These are phyloP conservation scores for Mortierella polycephala DNA, from an alignment of 371 early-diverging fungal genomes.

Conservation along the genomic window DNA sequence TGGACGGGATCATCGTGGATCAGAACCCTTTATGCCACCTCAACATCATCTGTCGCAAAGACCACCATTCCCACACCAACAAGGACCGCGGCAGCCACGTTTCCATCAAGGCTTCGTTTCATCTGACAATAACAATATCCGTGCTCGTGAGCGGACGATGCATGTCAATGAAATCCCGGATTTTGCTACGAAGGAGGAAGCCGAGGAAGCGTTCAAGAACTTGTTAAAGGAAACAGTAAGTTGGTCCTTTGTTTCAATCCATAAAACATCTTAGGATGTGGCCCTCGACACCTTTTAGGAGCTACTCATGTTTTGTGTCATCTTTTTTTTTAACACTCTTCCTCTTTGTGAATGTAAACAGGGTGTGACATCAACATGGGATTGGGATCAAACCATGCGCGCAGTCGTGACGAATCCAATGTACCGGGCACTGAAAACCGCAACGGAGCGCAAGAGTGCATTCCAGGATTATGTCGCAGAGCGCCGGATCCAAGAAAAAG, in stretches of 20 bases:
- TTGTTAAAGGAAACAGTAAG: conserved; percentile 78
- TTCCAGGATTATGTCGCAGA: conserved; percentile 79
- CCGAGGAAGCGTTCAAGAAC: conserved; percentile 82
- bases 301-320: no score
- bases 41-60: conserved; percentile 5
- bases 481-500: conserved; percentile 60
- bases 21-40: conserved; percentile 11
- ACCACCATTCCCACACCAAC: conserved; percentile 26
- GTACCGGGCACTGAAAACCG: conserved; percentile 87
- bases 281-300: no score
- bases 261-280: no score
- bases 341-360: conserved; percentile 26
- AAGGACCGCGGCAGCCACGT: conserved; percentile 28
- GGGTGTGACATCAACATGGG: conserved; percentile 84
- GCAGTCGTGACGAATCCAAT: conserved; percentile 83
- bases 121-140: background rate
- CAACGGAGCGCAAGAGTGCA: conserved; percentile 81
- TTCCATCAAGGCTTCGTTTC: conserved; percentile 38
- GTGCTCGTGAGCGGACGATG: conserved; percentile 20
- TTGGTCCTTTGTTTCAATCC: background rate
- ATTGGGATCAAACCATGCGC: conserved; percentile 93
- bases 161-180: conserved; percentile 57
- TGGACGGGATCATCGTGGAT: conserved; percentile 1
- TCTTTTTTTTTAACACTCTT: background rate
- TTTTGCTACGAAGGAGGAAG: conserved; percentile 82